phyloP scores from a whole-genome alignment of 257 asterid species.

The Pogostemon cablin region DNA sequence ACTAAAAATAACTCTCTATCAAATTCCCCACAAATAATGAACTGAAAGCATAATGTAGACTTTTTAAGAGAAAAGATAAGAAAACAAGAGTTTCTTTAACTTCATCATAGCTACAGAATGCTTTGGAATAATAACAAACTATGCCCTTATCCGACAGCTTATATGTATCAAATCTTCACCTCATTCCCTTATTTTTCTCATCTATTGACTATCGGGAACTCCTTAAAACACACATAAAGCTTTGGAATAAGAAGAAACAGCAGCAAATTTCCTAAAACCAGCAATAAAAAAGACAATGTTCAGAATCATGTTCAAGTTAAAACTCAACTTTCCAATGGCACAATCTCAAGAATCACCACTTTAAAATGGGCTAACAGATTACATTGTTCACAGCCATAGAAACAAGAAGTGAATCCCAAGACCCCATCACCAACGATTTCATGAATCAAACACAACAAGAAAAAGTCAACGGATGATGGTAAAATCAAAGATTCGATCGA shows the following conservation, averaged over 20 bases:
- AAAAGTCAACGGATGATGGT: constrained; percentile 31
- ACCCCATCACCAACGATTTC: constrained; percentile 13
- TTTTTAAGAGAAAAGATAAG: too few species aligned
- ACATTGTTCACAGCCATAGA: neutral
- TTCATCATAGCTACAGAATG: neutral
- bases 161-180: neutral
- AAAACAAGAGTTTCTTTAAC: neutral
- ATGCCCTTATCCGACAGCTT: neutral
- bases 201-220: neutral
- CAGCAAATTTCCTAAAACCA: neutral
- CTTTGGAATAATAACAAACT: neutral
- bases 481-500: constrained; percentile 24
- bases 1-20: too few species aligned
- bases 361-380: neutral
- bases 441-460: neutral
- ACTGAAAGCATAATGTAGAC: neutral
- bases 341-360: constrained; percentile 14
- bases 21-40: neutral
- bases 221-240: neutral
- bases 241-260: neutral
- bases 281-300: neutral
- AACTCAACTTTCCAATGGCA: neutral
- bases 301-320: constrained; percentile 1
- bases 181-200: neutral
- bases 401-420: neutral